Evolutionary conservation across 2,329 filamentous ascomycete genomes (phyloP).

Genomic region (Onygenales sp.): DNA sequence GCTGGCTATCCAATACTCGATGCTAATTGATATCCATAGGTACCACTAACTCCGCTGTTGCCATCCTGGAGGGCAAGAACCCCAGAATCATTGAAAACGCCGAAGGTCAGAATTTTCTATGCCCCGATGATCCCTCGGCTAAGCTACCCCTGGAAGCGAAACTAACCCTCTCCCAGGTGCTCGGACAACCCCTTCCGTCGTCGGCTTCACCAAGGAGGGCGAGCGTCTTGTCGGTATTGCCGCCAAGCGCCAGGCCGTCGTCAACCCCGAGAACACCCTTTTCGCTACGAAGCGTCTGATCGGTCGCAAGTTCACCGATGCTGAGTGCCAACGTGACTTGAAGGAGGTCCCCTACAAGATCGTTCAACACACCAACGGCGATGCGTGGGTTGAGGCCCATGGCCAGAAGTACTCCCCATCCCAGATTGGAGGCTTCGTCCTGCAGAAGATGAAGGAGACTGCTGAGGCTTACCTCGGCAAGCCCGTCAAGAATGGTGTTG

Average conservation of each 20-base stretch:
- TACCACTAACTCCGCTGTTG: constrained; percentile 96
- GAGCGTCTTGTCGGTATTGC: constrained; percentile 95
- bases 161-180: constrained; percentile 48
- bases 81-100: constrained; percentile 97
- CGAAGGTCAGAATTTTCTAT: constrained; percentile 53
- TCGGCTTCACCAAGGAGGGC: constrained; percentile 89
- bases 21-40: constrained; percentile 33
- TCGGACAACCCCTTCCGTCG: constrained; percentile 85
- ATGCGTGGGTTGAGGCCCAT: constrained; percentile 90
- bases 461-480: constrained; percentile 88
- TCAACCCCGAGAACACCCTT: constrained; percentile 97
- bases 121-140: neutral
- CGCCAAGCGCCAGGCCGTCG: constrained; percentile 94
- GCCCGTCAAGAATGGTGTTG: constrained; percentile 88
- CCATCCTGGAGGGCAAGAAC: constrained; percentile 92
- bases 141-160: constrained; percentile 3
- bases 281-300: constrained; percentile 99
- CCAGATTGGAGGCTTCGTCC: constrained; percentile 93
- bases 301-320: constrained; percentile 89
- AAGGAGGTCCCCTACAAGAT: constrained; percentile 99
- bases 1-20: neutral
- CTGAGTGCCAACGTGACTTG: constrained; percentile 91
- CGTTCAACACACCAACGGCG: constrained; percentile 89
- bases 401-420: constrained; percentile 95
- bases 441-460: constrained; percentile 99